Base-by-base conservation (phyloP, 169 alveolate species). In the Eimeria maxima region DNA sequence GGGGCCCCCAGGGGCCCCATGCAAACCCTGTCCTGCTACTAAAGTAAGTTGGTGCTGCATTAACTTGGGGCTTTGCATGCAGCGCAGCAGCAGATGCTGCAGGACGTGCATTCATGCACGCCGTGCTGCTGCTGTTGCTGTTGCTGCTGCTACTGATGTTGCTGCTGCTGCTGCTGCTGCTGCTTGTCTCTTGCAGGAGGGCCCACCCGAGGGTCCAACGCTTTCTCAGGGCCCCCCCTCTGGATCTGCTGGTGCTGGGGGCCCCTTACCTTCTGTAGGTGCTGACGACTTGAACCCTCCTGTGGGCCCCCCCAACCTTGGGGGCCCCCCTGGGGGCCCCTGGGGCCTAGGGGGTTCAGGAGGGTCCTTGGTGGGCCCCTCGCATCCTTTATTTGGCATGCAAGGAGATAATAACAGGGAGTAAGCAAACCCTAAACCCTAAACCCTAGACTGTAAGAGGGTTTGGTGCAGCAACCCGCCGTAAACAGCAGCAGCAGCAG, bases 281-380 rank as follows among this genome's bases (percentile, higher is more conserved):
- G 50, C 57, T n/a, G 88, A 76, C n/a, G 88, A 76, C 27, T 8
- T 45, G 13, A 45, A 45, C 88, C 88, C 63, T 42, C 65, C 45
- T 13, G 13, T 7, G 67, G 33, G 27, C 5, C 20, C 3, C 44
- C 22, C 42, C 44, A 3, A 8, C n/a, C 57, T 33, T 11, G 57
- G 24, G 87, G 87, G 57, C 29, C 87, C 87, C 53, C 67, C 67
- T 13, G 67, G 67, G 67, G 67, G 38, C 80, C 80, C 80, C 80
- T 27, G 20, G 80, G 80, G 80, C 27, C 27, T 69, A 69, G 80
- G 80, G 80, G 47, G 47, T 8, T 6, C 45, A 69, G 45, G 80
- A 16, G 80, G 80, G 20, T 5, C n/a, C 80, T n/a, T 69, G 4
- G 80, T 27, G 27, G 80, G 80, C 13, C 47, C 80, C 3, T 6